Conservation (phyloP, 345 rosid species). For the Turritis glabra region DNA sequence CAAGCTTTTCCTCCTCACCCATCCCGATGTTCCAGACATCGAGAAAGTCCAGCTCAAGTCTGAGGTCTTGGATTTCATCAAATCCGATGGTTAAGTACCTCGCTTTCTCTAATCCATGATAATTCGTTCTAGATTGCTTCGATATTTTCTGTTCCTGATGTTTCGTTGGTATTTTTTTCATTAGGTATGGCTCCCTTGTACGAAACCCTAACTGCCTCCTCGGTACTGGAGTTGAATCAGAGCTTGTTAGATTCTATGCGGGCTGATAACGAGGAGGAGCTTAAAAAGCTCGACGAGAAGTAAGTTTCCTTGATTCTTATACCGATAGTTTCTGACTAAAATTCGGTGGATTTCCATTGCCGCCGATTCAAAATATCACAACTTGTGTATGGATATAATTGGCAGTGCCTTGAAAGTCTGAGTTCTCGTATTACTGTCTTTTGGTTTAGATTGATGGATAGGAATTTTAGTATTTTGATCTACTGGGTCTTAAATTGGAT, state of each 20-base stretch:
- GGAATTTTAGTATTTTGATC: neutral
- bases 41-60: constrained; percentile 90
- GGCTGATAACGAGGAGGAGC: constrained; percentile 66
- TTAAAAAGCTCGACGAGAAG: constrained; percentile 91
- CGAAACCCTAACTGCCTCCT: constrained; percentile 73
- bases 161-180: constrained; percentile 9
- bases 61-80: constrained; percentile 72
- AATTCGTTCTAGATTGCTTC: neutral
- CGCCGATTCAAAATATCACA: neutral
- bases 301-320: constrained; percentile 40
- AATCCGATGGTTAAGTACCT: constrained; percentile 59
- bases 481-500: neutral
- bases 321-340: neutral
- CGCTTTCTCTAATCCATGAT: neutral
- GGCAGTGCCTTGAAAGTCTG: neutral
- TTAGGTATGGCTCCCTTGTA: constrained; percentile 86
- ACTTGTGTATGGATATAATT: constrained; percentile 1
- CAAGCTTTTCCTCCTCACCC: constrained; percentile 81
- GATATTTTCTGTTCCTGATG: constrained; percentile 4
- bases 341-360: neutral
- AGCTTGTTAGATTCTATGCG: constrained; percentile 67
- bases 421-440: neutral
- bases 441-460: constrained; percentile 6
- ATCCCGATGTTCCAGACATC: constrained; percentile 78
- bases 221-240: constrained; percentile 72